These are phyloP conservation scores for Hemerocallis citrina DNA, from an alignment of 106 monocot genomes.

Conservation along the genomic window DNA sequence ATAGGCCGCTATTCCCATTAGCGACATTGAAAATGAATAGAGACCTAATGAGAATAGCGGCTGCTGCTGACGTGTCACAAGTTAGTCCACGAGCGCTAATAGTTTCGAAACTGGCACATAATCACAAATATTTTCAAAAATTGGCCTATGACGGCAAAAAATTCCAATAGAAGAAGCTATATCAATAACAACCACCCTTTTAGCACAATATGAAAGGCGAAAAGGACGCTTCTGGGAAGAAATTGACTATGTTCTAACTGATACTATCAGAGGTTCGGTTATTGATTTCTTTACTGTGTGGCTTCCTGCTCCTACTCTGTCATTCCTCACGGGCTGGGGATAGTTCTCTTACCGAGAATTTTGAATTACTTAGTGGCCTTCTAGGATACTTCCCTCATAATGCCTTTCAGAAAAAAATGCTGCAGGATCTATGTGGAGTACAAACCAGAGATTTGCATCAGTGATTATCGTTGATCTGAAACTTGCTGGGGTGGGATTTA, in stretches of 20 bases:
- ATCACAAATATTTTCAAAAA: no score
- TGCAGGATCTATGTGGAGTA: slow-evolving; percentile 56
- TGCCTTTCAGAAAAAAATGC: slow-evolving; percentile 73
- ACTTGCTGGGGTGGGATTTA: slow-evolving; percentile 77
- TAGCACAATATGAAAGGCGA: slow-evolving; percentile 85
- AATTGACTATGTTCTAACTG: slow-evolving; percentile 90
- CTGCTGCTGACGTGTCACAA: no score
- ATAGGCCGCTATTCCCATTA: no score
- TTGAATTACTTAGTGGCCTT: slow-evolving; percentile 62
- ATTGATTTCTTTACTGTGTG: slow-evolving; percentile 96
- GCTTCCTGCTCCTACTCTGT: slow-evolving; percentile 91
- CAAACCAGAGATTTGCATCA: slow-evolving; percentile 63
- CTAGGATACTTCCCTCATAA: slow-evolving; percentile 78
- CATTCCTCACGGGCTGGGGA: slow-evolving; percentile 56
- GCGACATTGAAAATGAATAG: no score
- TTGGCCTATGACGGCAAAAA: no score
- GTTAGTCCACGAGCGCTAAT: no score
- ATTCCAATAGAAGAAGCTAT: slow-evolving; percentile 88
- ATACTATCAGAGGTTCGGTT: slow-evolving; percentile 82
- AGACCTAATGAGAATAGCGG: no score
- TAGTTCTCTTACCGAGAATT: slow-evolving; percentile 37
- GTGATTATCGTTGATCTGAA: slow-evolving; percentile 70
- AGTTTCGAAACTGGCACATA: no score
- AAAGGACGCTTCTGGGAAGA: slow-evolving; percentile 87
- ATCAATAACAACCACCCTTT: slow-evolving; percentile 77